Percentiles rank a stretch among this genome's conserved stretches.
Evolutionary conservation across 805 yeast genomes (phyloP).

Genomic region (Candida cerambycidarum): DNA sequence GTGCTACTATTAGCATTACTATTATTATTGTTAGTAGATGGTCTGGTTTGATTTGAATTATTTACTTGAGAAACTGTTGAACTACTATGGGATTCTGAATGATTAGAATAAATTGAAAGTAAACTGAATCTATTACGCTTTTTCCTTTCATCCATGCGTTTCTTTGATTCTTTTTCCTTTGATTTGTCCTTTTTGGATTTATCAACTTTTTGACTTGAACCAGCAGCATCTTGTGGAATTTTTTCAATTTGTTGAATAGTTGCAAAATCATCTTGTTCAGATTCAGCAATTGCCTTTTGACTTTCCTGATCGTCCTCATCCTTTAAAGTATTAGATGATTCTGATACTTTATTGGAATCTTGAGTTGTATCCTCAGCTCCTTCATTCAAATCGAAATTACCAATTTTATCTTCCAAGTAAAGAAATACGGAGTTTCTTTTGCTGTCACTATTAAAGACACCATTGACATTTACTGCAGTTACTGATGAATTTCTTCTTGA

Average conservation of each 20-base stretch:
- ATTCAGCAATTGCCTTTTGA: not conserved
- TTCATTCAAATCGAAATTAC: slow-evolving; percentile 37
- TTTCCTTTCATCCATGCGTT: slow-evolving; percentile 29
- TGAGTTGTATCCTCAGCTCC: slow-evolving; percentile 12
- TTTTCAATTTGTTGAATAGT: too few species aligned
- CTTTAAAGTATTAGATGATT: slow-evolving; percentile 1
- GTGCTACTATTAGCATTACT: not conserved
- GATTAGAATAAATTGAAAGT: slow-evolving; percentile 41
- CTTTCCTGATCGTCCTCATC: not conserved
- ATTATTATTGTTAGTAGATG: slow-evolving; percentile 9
- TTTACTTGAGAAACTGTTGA: slow-evolving; percentile 16
- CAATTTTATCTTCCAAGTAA: slow-evolving; percentile 46
- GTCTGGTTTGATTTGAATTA: slow-evolving; percentile 2
- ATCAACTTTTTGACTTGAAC: not conserved
- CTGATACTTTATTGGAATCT: slow-evolving; percentile 1
- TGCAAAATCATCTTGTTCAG: not conserved
- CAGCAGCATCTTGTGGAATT: too few species aligned
- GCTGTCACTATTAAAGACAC: slow-evolving; percentile 30
- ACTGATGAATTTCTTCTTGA: slow-evolving; percentile 41
- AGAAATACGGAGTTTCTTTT: slow-evolving; percentile 41
- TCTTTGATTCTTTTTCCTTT: slow-evolving; percentile 12
- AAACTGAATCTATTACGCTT: slow-evolving; percentile 44
- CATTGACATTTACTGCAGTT: slow-evolving; percentile 44
- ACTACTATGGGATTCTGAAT: slow-evolving; percentile 19
- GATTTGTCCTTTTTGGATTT: slow-evolving; percentile 6